Evolutionary conservation across 78 protist genomes (phyloP), one percentile per base, ranked within the genome.

Genomic region (Cyanophora paradoxa): DNA sequence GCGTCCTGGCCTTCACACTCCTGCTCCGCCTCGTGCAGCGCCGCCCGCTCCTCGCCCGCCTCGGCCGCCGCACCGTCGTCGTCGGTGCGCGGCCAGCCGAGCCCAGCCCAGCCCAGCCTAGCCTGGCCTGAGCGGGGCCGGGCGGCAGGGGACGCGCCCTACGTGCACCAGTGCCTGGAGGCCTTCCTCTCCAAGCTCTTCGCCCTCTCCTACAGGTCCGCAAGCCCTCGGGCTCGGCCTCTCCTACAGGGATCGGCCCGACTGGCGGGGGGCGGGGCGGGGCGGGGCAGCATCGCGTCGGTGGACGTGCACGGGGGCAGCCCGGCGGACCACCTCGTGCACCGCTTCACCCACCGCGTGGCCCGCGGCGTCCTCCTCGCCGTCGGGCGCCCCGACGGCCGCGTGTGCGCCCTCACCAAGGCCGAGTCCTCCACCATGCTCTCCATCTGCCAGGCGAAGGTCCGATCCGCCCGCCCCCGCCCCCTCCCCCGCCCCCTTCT

Each of bases 381-480:
- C 0, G 67, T 75, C 28, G 81, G 81, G 4, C 81, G 81, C 10
- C 72, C 81, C 13, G 81, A 75, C 73, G 81, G 81, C 26, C 44
- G 81, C 2, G 42, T 75, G 28, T 63, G n/a, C 56, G 0, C 52
- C 20, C 81, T 54, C 30, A 52, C 74, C 8, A 48, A 58, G 30
- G 31, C 74, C 5, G 81, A 75, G 56, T 1, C 30, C 19, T 67
- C 72, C 54, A 7, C 54, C 7, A 0, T 70, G 16, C 56, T 70
- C 40, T 48, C 71, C 39, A 37, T 65, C 19, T 54, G 41, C 56
- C 71, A 65, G 71, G 48, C n/a, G n/a, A n/a, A n/a, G n/a, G n/a
- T n/a, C n/a, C n/a, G n/a, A n/a, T n/a, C n/a, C n/a, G n/a, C n/a
- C n/a, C n/a, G n/a, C n/a, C n/a, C n/a, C n/a, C n/a, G n/a, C n/a